A percentile compares a stretch with the other conserved stretches of the same genome.
Evolutionary conservation across 768 basidiomycete genomes (phyloP).

Genomic region (Boletus pseudopeckii): DNA sequence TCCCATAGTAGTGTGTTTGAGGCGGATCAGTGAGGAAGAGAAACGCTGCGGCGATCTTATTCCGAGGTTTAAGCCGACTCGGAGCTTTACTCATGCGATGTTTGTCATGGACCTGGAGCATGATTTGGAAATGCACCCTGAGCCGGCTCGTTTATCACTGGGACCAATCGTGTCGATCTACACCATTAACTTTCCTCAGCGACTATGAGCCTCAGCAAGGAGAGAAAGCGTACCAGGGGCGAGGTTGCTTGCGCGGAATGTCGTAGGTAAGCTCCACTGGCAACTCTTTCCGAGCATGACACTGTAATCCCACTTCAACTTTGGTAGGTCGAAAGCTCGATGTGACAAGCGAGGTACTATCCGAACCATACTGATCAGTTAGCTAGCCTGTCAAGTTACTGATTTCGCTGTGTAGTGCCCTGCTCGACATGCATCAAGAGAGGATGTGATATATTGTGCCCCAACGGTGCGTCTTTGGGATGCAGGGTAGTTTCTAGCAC

Average conservation of each 20-base stretch:
- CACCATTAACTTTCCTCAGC: neutral
- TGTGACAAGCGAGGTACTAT: slow-evolving; percentile 25
- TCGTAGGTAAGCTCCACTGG: slow-evolving; percentile 19
- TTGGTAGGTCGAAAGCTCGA: slow-evolving; percentile 24
- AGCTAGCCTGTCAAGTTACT: neutral
- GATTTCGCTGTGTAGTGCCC: slow-evolving; percentile 16
- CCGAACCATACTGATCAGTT: neutral
- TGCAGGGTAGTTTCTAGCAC: neutral
- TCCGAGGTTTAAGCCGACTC: too few relatives aligned
- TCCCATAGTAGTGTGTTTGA: too few relatives aligned
- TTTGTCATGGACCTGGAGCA: too few relatives aligned
- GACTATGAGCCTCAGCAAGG: slow-evolving; percentile 17
- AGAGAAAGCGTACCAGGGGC: slow-evolving; percentile 23
- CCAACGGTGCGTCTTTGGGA: slow-evolving; percentile 41
- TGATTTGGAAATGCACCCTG: too few relatives aligned
- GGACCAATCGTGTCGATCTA: neutral
- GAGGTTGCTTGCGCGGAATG: slow-evolving; percentile 34
- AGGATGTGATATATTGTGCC: slow-evolving; percentile 46
- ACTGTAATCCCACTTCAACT: neutral
- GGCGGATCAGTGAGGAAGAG: too few relatives aligned
- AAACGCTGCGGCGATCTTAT: too few relatives aligned
- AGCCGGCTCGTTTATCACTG: too few relatives aligned
- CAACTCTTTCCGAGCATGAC: neutral
- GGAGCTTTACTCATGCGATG: too few relatives aligned
- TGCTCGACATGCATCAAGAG: slow-evolving; percentile 48